Percentiles rank a stretch among this genome's conserved stretches.
These are phyloP conservation scores for Saccharomycopsis schoenii DNA, from an alignment of 805 yeast genomes.

Conservation along the genomic window DNA sequence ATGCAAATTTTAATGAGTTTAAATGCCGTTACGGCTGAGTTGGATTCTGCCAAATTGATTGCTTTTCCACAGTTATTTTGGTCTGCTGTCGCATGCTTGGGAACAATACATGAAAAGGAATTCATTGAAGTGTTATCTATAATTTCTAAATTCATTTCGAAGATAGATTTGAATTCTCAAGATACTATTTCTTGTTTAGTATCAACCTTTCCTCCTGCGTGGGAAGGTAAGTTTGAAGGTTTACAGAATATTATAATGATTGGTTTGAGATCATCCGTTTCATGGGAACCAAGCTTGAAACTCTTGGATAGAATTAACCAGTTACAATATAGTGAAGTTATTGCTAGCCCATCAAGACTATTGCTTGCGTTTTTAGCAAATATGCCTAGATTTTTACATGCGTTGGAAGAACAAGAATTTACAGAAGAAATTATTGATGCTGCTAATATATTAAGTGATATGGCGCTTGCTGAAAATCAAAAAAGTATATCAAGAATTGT, in stretches of 20 bases:
- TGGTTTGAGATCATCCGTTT: conserved; percentile 73
- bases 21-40: conserved; percentile 82
- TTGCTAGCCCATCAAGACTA: conserved; percentile 62
- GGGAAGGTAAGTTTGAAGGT: conserved; percentile 94
- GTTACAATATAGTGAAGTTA: conserved; percentile 61
- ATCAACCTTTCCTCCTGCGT: conserved; percentile 83
- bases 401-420: conserved; percentile 51
- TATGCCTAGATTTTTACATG: conserved; percentile 76
- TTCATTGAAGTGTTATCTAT: conserved; percentile 81
- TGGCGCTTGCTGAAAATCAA: conserved; percentile 51
- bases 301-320: conserved; percentile 63
- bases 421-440: conserved; percentile 40
- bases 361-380: conserved; percentile 67
- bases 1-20: conserved; percentile 96
- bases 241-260: conserved; percentile 67
- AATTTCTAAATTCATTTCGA: conserved; percentile 70
- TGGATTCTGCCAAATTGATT: conserved; percentile 66
- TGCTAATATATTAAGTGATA: conserved; percentile 45
- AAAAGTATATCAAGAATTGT: conserved; percentile 60
- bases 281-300: conserved; percentile 68
- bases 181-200: conserved; percentile 78
- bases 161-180: conserved; percentile 75
- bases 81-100: conserved; percentile 87
- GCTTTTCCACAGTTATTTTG: conserved; percentile 92
- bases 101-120: conserved; percentile 87